These are phyloP conservation scores for slime mould (Dictyostelium discoideum) DNA, from an alignment of 78 protist genomes.

Conservation along the genomic window DNA sequence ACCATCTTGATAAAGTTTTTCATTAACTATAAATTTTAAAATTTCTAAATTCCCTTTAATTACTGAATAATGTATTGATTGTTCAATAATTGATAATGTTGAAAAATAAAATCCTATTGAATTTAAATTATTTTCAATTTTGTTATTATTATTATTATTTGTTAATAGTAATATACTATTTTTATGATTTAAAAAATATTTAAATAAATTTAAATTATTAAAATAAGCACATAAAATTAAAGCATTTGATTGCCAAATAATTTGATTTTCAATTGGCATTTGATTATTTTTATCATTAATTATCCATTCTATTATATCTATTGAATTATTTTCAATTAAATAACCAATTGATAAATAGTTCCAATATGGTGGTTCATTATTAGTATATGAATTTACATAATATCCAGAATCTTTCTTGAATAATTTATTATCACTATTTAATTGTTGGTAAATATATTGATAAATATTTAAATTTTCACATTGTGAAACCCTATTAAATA, in stretches of 20 bases:
- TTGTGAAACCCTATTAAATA: background rate
- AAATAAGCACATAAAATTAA: background rate
- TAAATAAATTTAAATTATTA: too few relatives aligned
- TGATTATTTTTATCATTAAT: too few relatives aligned
- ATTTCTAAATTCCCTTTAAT: background rate
- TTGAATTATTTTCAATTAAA: background rate
- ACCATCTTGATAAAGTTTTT: background rate
- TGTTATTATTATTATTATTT: too few relatives aligned
- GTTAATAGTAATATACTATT: background rate
- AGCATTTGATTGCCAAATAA: background rate
- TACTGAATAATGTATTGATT: background rate
- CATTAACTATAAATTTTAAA: background rate
- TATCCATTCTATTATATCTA: background rate
- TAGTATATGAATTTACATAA: too few relatives aligned
- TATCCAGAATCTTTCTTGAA: background rate
- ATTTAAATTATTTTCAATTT: too few relatives aligned
- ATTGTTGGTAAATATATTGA: too few relatives aligned
- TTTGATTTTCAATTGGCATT: background rate
- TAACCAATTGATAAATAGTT: background rate
- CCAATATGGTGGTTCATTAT: background rate
- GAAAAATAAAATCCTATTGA: background rate
- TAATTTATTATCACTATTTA: background rate
- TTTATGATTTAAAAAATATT: too few relatives aligned
- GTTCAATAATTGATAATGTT: background rate
- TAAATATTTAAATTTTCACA: background rate